phyloP scores from a whole-genome alignment of 148 eudicot species.

The Silene latifolia region DNA sequence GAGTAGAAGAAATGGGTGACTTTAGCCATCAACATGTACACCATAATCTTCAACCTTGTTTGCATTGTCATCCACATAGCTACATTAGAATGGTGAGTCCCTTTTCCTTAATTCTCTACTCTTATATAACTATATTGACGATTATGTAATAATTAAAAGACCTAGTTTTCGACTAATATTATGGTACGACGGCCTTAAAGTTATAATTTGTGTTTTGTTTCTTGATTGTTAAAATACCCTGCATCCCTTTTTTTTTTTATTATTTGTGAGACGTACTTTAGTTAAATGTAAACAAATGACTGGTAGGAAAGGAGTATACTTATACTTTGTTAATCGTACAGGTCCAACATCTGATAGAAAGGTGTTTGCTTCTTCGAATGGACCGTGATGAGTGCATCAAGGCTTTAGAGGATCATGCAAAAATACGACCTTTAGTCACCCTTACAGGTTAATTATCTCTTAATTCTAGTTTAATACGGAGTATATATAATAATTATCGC shows the following conservation, averaged over 20 bases:
- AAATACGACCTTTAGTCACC: conserved; percentile 54
- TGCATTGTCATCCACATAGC: conserved; percentile 74
- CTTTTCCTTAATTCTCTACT: neutral
- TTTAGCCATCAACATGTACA: conserved; percentile 12
- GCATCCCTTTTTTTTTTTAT: no score
- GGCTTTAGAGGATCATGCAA: conserved; percentile 63
- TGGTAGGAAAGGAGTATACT: no score
- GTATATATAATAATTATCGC: neutral
- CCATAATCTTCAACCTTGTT: conserved; percentile 51
- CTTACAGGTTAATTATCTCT: conserved; percentile 41
- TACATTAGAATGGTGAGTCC: conserved; percentile 68
- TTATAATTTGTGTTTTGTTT: no score
- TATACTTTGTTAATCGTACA: neutral
- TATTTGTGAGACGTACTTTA: no score
- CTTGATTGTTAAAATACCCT: no score
- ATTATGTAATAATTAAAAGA: no score
- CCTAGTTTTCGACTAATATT: neutral
- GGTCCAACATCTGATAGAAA: conserved; percentile 86
- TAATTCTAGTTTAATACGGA: no score
- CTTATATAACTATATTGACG: neutral
- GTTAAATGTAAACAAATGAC: no score
- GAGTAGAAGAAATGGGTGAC: conserved; percentile 11
- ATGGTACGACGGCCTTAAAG: no score
- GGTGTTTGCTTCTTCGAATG: conserved; percentile 68
- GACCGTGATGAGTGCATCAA: conserved; percentile 61